Base-by-base conservation (phyloP, 2,329 filamentous ascomycete species). In the Exophiala viscosa region DNA sequence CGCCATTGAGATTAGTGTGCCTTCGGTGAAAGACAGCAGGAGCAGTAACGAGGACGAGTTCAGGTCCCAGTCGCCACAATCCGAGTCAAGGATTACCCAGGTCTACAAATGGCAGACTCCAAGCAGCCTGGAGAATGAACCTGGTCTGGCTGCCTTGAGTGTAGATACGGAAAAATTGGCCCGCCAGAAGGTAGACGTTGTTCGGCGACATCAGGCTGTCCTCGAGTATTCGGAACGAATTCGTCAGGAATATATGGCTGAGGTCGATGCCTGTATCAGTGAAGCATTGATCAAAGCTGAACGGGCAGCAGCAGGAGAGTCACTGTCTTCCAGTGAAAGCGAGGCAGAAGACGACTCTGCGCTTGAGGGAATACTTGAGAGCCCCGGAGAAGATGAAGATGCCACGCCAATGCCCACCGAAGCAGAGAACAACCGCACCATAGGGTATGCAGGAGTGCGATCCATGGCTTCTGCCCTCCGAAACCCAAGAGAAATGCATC, bases 31-130 rank as follows among this genome's bases (percentile, higher is more conserved):
- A 65, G 92, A 97, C 60, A 79, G 83, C 3, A 81, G 84, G 7
- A 77, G 82, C 33, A 73, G 78, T 42, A 78, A 81, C 35, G 71
- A 73, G 6, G 86, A 87, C 44, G 90, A 96, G 58, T 84, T 97
- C 58, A 84, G 92, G 42, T 96, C 92, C 0, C 88, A 96, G 66
- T 99, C 93, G 3, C 93, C 93, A 0, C 89, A 96, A 66, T 99
- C 95, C 0, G 93, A 99, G 67, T 93, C 89, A 39, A 85, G 92
- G 31, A 95, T 97, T 62, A 88, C 88, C 1, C 93, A 99, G 69
- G 91, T 99, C 5, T 70, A 95, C 61, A 90, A 96, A 67, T 99
- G 95, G 93, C 90, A 96, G 65, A 96, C 92, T 4, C 93, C 93
- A 0, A 91, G 89, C 63, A 87, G 86, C 45, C 73, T 96, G 13